phyloP scores from a whole-genome alignment of 768 basidiomycete genomes.

The Termitomyces bulborhizus region DNA sequence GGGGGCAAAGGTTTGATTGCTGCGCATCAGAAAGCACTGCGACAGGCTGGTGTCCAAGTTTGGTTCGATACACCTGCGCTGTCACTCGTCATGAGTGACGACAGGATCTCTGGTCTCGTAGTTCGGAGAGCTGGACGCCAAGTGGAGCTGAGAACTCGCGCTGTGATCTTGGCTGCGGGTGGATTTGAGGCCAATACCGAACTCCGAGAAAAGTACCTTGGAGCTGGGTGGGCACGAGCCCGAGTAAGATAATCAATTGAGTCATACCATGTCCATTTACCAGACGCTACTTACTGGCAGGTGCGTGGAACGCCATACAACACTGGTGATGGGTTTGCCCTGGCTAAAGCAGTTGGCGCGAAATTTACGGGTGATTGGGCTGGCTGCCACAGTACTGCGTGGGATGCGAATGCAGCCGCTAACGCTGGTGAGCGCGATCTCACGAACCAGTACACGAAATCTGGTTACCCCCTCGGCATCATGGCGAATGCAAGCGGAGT shows the following conservation, averaged over 20 bases:
- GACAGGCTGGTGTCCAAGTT: constrained; percentile 42
- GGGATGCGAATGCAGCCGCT: constrained; percentile 56
- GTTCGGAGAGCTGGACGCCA: constrained; percentile 32
- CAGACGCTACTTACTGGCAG: constrained; percentile 21
- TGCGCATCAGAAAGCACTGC: constrained; percentile 45
- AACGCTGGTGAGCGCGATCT: constrained; percentile 48
- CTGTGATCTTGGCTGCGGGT: constrained; percentile 59
- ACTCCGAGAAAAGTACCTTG: constrained; percentile 48
- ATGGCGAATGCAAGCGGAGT: constrained; percentile 56
- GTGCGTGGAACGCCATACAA: constrained; percentile 70
- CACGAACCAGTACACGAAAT: constrained; percentile 70
- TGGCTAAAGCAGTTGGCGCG: constrained; percentile 47
- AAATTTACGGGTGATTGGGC: constrained; percentile 58
- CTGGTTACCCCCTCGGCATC: constrained; percentile 65
- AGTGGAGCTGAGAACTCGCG: constrained; percentile 29
- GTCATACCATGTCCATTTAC: neutral
- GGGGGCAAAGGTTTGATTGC: constrained; percentile 65
- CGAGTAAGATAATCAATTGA: constrained; percentile 30
- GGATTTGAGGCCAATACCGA: constrained; percentile 57
- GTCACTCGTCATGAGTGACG: constrained; percentile 29
- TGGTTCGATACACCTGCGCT: constrained; percentile 52
- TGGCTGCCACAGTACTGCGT: constrained; percentile 68
- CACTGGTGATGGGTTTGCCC: constrained; percentile 54
- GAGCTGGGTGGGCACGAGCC: constrained; percentile 52
- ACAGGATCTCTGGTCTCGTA: constrained; percentile 38